phyloP scores from a whole-genome alignment of 306 rosid genomes.

The Leucaena leucocephala region DNA sequence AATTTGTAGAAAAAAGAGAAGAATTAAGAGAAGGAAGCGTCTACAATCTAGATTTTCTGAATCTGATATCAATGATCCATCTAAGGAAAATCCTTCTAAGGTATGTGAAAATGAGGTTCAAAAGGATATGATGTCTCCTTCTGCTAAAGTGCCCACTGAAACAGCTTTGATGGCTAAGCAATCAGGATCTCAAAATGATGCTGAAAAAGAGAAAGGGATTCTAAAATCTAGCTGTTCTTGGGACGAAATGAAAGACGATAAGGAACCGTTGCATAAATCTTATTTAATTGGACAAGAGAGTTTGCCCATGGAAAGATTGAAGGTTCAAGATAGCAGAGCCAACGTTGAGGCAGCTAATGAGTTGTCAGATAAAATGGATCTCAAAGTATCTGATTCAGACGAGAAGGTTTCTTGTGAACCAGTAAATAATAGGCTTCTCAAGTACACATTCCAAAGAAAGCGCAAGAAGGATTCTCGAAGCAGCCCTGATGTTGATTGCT shows the following conservation, averaged over 20 bases:
- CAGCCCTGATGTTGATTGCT: constrained; percentile 50
- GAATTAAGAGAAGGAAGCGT: constrained; percentile 8
- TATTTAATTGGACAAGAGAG: constrained; percentile 51
- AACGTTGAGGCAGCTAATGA: constrained; percentile 42
- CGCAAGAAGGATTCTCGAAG: constrained; percentile 68
- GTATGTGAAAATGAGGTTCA: constrained; percentile 38
- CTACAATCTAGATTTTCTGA: not conserved
- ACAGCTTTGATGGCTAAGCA: constrained; percentile 33
- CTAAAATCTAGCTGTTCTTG: constrained; percentile 44
- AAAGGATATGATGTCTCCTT: constrained; percentile 34
- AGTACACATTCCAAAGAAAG: constrained; percentile 82
- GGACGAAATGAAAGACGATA: constrained; percentile 44
- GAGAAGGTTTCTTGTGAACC: constrained; percentile 52
- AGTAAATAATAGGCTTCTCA: constrained; percentile 59
- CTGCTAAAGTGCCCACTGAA: constrained; percentile 15
- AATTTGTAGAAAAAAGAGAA: constrained; percentile 2
- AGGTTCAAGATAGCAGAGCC: constrained; percentile 44
- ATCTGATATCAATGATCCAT: constrained; percentile 21
- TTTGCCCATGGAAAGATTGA: constrained; percentile 45
- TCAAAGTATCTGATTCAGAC: constrained; percentile 49
- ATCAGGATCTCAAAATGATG: constrained; percentile 34
- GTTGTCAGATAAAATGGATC: constrained; percentile 39
- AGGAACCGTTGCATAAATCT: constrained; percentile 43
- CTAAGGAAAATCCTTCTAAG: constrained; percentile 30
- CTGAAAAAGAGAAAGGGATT: constrained; percentile 43